Evolutionary conservation across 345 rosid species (phyloP), one percentile per base, ranked within the genome.

Genomic region (Iberis pinnata): DNA sequence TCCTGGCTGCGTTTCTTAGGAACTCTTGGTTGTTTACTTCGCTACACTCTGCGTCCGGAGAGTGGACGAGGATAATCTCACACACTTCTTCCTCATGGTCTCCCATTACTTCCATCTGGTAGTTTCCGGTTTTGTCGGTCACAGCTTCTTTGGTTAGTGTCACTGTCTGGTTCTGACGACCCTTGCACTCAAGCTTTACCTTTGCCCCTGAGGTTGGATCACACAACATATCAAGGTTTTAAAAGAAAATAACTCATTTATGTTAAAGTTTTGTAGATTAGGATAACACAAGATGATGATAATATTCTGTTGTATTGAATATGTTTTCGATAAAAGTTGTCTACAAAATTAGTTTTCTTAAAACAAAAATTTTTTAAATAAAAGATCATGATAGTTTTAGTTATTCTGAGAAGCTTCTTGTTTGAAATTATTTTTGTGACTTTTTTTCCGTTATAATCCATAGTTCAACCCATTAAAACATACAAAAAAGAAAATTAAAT

Each of bases 71-170:
- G n/a, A 58, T 2, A 17, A 76, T 53, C 68, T 82, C 86, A 49
- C 86, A 78, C n/a, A 80, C n/a, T 24, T 82, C 94, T 20, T 79
- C 84, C 62, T 76, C 84, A 13, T 73, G 94, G 36, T 84, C 84
- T 16, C 86, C 81, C 7, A 63, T 70, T 12, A 81, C 80, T 11
- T 51, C 50, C 57, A 81, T 64, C 27, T n/a, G n/a, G 76, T 79
- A 84, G 37, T 38, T 61, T n/a, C 89, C 89, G 0, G 19, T 2
- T 2, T 16, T 47, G 44, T 79, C 73, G 1, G 84, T 76, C 46
- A 12, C 54, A 0, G 77, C 84, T 12, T 79, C 82, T 4, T 64
- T 55, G 18, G 63, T 50, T 19, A 59, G 66, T 38, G 75, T 69
- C 1, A 69, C 46, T 35, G 57, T 31, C 12, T 71, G 78, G 40